Conservation (phyloP, 495 filamentous ascomycete species). For the Neurospora pannonica region DNA sequence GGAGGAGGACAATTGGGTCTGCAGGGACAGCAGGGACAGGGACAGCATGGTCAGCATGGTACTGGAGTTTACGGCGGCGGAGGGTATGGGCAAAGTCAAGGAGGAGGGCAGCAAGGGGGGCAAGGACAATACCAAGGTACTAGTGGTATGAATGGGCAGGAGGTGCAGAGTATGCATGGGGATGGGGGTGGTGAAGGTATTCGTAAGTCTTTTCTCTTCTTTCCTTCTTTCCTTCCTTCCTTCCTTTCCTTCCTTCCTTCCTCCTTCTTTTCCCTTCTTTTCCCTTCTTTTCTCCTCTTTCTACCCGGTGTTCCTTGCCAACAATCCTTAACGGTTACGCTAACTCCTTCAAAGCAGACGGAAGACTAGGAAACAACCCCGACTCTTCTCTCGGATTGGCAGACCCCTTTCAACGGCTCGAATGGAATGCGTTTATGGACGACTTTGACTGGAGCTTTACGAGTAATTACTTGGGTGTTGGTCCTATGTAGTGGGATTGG, state of each 20-base stretch:
- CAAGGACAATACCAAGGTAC: neutral
- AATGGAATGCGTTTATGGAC: slow-evolving; percentile 37
- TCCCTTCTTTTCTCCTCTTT: neutral
- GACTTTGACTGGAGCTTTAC: slow-evolving; percentile 39
- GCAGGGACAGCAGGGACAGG: neutral
- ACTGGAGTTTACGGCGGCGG: neutral
- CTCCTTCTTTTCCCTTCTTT: neutral
- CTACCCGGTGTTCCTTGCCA: neutral
- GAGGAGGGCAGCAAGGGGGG: too few species aligned
- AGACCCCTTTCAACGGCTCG: slow-evolving; percentile 27
- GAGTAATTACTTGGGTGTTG: slow-evolving; percentile 2
- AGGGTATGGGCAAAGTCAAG: neutral
- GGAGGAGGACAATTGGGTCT: neutral
- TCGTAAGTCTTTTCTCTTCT: neutral
- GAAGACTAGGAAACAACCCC: slow-evolving; percentile 3
- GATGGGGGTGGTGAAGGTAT: neutral
- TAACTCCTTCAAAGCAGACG: neutral
- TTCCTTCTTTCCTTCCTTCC: neutral
- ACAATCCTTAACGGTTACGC: neutral
- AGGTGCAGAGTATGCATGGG: neutral
- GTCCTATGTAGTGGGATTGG: neutral
- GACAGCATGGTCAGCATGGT: neutral
- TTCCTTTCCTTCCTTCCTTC: neutral
- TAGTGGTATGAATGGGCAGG: neutral
- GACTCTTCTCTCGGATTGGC: slow-evolving; percentile 10